A percentile compares a stretch with the other conserved stretches of the same genome.
Evolutionary conservation across 306 rosid species (phyloP).

Genomic region (Trifolium repens): DNA sequence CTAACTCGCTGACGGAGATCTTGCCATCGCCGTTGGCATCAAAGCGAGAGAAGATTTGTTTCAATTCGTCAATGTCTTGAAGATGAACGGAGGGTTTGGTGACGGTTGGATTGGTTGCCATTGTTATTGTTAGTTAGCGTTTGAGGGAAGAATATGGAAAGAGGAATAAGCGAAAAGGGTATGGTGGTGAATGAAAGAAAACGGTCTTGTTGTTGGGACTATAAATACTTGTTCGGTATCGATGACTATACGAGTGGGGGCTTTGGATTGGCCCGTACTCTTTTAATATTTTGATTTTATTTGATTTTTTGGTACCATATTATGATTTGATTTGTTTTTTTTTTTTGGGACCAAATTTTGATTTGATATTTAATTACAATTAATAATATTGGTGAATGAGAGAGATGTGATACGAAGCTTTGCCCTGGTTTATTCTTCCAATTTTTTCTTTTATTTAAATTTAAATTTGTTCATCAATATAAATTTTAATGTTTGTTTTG

Average conservation of each 20-base stretch:
- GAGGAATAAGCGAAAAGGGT: background rate
- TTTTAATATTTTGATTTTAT: background rate
- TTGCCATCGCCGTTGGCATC: constrained; percentile 88
- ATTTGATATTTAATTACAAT: too few species aligned
- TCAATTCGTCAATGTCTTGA: constrained; percentile 58
- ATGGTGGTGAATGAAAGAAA: background rate
- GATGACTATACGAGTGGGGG: background rate
- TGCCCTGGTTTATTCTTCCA: too few species aligned
- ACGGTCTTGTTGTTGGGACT: background rate
- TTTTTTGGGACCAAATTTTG: too few species aligned
- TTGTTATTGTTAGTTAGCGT: constrained; percentile 22
- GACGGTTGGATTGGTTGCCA: constrained; percentile 41
- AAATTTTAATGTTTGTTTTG: too few species aligned
- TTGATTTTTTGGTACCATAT: too few species aligned
- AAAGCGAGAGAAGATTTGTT: constrained; percentile 72
- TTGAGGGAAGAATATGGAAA: background rate
- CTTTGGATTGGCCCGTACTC: background rate
- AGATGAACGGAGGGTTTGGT: constrained; percentile 44
- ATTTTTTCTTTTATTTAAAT: too few species aligned
- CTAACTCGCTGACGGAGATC: constrained; percentile 80
- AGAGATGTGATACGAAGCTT: too few species aligned
- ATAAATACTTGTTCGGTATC: background rate
- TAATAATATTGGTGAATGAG: too few species aligned
- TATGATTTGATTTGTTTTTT: too few species aligned
- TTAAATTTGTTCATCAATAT: too few species aligned